A percentile compares a stretch with the other conserved stretches of the same genome.
These are phyloP conservation scores for Mycena crocata DNA, from an alignment of 768 basidiomycete genomes.

Conservation along the genomic window DNA sequence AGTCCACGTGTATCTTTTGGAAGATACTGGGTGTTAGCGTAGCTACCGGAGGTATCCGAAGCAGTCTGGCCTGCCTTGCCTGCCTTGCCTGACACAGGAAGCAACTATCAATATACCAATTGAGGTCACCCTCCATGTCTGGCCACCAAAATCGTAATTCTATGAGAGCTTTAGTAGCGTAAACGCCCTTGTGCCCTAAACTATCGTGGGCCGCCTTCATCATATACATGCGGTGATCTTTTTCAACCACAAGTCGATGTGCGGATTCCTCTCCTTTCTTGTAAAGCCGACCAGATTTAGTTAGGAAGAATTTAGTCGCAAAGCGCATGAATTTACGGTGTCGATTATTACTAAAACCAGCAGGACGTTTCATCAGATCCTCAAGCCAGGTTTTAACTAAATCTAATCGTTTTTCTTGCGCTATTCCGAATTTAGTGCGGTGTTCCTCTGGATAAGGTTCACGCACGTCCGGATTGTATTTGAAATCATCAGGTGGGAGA, in stretches of 20 bases:
- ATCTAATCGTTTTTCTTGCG: constrained; percentile 28
- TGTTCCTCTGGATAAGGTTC: constrained; percentile 16
- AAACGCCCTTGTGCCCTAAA: constrained; percentile 4
- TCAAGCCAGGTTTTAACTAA: constrained; percentile 34
- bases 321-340: constrained; percentile 46
- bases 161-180: not conserved
- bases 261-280: constrained; percentile 22
- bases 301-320: constrained; percentile 32
- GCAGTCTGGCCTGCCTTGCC: too few species aligned
- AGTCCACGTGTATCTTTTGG: not conserved
- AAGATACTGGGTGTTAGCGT: too few species aligned
- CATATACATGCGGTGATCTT: not conserved
- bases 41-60: too few species aligned
- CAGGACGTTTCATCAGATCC: constrained; percentile 31
- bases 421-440: constrained; percentile 23
- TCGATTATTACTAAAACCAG: constrained; percentile 40
- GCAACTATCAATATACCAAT: too few species aligned
- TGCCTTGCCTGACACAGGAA: too few species aligned
- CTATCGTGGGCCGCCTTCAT: not conserved
- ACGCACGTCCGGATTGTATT: constrained; percentile 35
- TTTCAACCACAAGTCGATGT: not conserved
- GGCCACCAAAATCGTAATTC: not conserved
- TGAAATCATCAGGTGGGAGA: constrained; percentile 30
- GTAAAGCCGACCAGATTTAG: constrained; percentile 34
- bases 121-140: not conserved